These are phyloP conservation scores for Sugiyamaella castrensis DNA, from an alignment of 1,139 yeast genomes.

Conservation along the genomic window DNA sequence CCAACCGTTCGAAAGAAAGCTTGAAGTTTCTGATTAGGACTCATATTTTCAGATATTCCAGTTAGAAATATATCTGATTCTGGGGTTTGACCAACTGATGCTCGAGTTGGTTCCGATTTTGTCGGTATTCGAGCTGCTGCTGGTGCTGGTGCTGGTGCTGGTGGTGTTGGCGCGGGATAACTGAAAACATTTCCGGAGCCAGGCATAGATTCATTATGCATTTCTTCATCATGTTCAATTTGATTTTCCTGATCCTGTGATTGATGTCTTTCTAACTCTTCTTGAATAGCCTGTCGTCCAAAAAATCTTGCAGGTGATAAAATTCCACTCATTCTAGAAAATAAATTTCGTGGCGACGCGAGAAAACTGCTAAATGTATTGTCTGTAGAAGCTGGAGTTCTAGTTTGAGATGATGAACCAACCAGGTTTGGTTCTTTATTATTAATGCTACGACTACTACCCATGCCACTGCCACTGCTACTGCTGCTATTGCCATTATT, in stretches of 20 bases:
- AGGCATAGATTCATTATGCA: not conserved
- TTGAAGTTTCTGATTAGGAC: conserved; percentile 60
- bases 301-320: conserved; percentile 21
- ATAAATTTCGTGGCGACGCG: conserved; percentile 20
- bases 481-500: not conserved
- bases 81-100: not conserved
- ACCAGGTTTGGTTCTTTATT: not conserved
- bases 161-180: conserved; percentile 24
- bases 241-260: not conserved
- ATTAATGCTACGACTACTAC: not conserved
- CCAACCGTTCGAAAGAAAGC: conserved; percentile 75
- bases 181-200: conserved; percentile 12
- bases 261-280: not conserved
- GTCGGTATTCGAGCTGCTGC: no score
- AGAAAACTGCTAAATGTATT: not conserved
- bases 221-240: conserved; percentile 3
- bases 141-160: conserved; percentile 16
- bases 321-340: conserved; percentile 24
- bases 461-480: not conserved
- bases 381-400: no score
- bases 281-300: not conserved
- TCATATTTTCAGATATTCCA: conserved; percentile 18
- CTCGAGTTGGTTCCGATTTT: not conserved
- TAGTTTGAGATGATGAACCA: not conserved
- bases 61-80: conserved; percentile 13